A percentile compares a stretch with the other conserved stretches of the same genome.
Evolutionary conservation across 768 basidiomycete species (phyloP).

Genomic region (Phylloporus scabripes): DNA sequence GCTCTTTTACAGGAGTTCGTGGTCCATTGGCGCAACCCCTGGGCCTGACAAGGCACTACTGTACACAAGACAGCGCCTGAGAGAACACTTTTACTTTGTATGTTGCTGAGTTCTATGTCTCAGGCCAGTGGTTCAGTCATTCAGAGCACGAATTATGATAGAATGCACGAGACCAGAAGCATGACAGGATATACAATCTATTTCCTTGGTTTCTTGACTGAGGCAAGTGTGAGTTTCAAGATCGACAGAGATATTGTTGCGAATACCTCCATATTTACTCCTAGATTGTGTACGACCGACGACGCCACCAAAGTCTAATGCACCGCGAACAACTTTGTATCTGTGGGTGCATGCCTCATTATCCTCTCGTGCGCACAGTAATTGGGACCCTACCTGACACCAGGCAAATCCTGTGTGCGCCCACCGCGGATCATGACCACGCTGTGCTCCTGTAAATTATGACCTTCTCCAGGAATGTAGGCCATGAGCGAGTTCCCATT

Average conservation of each 20-base stretch:
- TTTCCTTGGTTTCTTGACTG: conserved; percentile 86
- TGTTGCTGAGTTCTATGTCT: too few relatives aligned
- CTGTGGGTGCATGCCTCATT: conserved; percentile 36
- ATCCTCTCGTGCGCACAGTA: not conserved
- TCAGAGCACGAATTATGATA: not conserved
- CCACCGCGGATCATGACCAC: conserved; percentile 95
- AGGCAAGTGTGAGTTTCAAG: conserved; percentile 18
- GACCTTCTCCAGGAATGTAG: conserved; percentile 96
- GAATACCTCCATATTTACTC: conserved; percentile 88
- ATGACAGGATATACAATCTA: conserved; percentile 22
- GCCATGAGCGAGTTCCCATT: conserved; percentile 88
- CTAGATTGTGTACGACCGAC: conserved; percentile 74
- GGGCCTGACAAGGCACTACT: too few relatives aligned
- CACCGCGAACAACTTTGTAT: conserved; percentile 93
- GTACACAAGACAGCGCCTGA: too few relatives aligned
- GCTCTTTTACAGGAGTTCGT: too few relatives aligned
- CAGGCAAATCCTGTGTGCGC: conserved; percentile 94
- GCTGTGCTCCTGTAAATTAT: conserved; percentile 96
- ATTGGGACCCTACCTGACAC: conserved; percentile 70
- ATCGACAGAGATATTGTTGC: not conserved
- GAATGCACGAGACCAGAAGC: not conserved
- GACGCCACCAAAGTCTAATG: conserved; percentile 87
- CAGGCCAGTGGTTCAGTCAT: too few relatives aligned
- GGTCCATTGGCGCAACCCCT: too few relatives aligned
- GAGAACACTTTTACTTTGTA: too few relatives aligned